A percentile compares a stretch with the other conserved stretches of the same genome.
phyloP scores from a whole-genome alignment of 164 flowering plant genomes.

The Stephania japonica region DNA sequence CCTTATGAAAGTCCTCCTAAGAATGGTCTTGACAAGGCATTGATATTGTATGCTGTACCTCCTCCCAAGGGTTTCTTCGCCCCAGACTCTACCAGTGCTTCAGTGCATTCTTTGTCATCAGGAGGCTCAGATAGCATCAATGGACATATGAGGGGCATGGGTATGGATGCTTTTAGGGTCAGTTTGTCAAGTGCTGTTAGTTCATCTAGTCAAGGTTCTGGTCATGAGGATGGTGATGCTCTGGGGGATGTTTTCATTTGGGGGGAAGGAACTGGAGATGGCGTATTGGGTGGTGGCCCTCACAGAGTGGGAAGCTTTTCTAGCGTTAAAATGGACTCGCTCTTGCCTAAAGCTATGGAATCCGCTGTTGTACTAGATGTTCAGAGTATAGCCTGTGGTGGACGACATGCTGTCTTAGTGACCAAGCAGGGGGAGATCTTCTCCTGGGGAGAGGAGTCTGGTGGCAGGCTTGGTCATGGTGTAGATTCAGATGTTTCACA shows the following conservation, averaged over 20 bases:
- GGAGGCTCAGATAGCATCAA: conserved; percentile 90
- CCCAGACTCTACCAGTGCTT: conserved; percentile 71
- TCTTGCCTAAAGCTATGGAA: conserved; percentile 85
- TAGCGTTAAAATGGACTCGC: conserved; percentile 68
- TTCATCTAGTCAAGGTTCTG: conserved; percentile 98
- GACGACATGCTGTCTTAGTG: conserved; percentile 84
- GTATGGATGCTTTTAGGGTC: conserved; percentile 83
- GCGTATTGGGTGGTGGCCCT: conserved; percentile 76
- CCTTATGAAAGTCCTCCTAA: conserved; percentile 93
- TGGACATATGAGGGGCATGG: conserved; percentile 65
- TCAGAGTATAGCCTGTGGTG: conserved; percentile 96
- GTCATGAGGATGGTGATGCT: conserved; percentile 97
- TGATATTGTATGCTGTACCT: conserved; percentile 66
- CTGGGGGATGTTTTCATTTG: conserved; percentile 96
- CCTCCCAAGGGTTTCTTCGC: conserved; percentile 92
- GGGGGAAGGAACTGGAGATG: conserved; percentile 96
- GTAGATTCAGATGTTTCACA: conserved; percentile 89
- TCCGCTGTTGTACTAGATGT: conserved; percentile 96
- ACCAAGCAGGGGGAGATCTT: conserved; percentile 96
- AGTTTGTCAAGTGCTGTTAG: conserved; percentile 98
- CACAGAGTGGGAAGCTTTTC: conserved; percentile 51
- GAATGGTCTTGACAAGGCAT: conserved; percentile 70
- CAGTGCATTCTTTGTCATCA: conserved; percentile 84
- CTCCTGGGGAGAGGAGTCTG: conserved; percentile 97
- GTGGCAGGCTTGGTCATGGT: conserved; percentile 99